Evolutionary conservation across 2,329 filamentous ascomycete species (phyloP), one percentile per base, ranked within the genome.

Genomic region (Venturiaceae sp.): DNA sequence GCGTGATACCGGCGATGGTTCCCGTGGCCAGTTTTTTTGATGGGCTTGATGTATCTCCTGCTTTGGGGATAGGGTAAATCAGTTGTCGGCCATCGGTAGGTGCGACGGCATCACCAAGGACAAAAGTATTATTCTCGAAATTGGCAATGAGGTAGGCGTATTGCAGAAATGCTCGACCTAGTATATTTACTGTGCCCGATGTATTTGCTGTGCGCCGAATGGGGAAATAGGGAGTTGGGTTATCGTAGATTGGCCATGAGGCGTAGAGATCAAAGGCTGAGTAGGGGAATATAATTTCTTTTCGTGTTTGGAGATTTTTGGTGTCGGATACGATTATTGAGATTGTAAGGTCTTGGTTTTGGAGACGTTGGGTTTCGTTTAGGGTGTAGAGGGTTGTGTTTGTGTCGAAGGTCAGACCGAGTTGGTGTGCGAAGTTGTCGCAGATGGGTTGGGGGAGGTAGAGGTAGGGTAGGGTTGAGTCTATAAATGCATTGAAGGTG

Each of bases 141-240:
- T 75, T 68, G 1, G 67, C 69, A 5, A 70, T 67, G 7, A 75
- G 50, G 61, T 75, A 70, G 16, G 72, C 71, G 57, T 73, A 72
- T 59, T 74, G 72, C 14, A 75, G 63, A 52, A 75, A 74, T 1
- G 71, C 65, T 13, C 73, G 66, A 3, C 73, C 73, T 7, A 75
- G 65, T 0, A 69, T 63, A 0, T 69, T 63, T 56, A 71, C 72
- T 57, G 72, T 67, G n/a, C n/a, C n/a, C n/a, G n/a, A n/a, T n/a
- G n/a, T n/a, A 44, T 72, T 72, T 8, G 64, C 64, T 3, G 72
- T 72, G 14, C 66, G 63, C 52, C 67, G 65, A 7, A 75, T 63
- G 0, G 73, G 72, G 53, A 75, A 75, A 59, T 73, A 74, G 9
- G 53, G 53, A 60, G 62, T 59, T 39, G 60, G 28, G 60, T 64